Evolutionary conservation across 208 protist genomes (phyloP), one percentile per base, ranked within the genome.

Genomic region (Wallacemonas rigidus): DNA sequence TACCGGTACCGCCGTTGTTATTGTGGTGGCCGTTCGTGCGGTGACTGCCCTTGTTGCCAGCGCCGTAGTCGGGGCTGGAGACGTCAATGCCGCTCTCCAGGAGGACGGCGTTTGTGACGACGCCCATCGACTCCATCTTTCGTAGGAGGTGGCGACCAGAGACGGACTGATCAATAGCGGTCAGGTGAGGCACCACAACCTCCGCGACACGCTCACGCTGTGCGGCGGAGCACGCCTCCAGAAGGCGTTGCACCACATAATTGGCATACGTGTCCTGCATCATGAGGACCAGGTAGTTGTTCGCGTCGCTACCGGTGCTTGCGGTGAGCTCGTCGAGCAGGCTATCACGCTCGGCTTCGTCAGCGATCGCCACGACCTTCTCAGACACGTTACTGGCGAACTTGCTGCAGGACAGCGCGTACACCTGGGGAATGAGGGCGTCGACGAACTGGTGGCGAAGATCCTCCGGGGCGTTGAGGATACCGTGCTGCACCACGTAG

Each of bases 351-450:
- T 98, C 94, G 41, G 80, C 78, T 43, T 85, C 77, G 36, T 58
- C 89, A 2, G 88, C 89, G 50, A 89, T 82, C 26, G 88, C 77
- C 51, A 98, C 85, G 53, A 96, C 98, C 75, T 98, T 98, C 80
- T 99, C 98, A 7, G 99, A 95, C 5, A 99, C 98, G 87, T 99
- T 99, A 68, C 90, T 98, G 12, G 98, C 98, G 75, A 99, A 99
- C 77, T 99, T 99, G 87, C 99, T 98, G 81, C 96, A 88, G 4
- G 90, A 91, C 26, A 93, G 72, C 5, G 89, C 87, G 75, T 91
- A 95, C 35, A 95, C 74, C 63, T 95, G 87, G 54, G 87, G 89
- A 40, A 81, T 79, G 6, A 94, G 79, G 48, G 82, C 69, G 44
- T 71, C 72, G 4, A 98, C 73, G 50, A 99, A 95, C 39, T 75